A percentile compares a stretch with the other conserved stretches of the same genome.
phyloP scores from a whole-genome alignment of 1,139 yeast species.

The Candida glucosophila region DNA sequence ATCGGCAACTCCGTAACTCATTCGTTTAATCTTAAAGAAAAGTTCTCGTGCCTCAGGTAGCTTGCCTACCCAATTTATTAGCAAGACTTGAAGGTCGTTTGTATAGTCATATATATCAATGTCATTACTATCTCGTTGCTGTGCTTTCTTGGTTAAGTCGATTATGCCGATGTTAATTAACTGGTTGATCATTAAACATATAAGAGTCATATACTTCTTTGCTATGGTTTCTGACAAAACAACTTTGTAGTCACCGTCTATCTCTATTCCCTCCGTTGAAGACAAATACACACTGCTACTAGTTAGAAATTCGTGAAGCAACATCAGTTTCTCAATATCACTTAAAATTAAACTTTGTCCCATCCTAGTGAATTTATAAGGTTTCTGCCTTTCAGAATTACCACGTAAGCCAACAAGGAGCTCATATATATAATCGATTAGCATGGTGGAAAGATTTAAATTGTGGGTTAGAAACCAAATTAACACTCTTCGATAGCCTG shows the following conservation, averaged over 20 bases:
- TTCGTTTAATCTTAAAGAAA: slow-evolving; percentile 25
- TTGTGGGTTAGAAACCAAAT: slow-evolving; percentile 63
- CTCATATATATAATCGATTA: slow-evolving; percentile 52
- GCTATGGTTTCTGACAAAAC: slow-evolving; percentile 34
- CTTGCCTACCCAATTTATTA: slow-evolving; percentile 56
- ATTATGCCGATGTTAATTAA: slow-evolving; percentile 38
- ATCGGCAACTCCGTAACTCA: slow-evolving; percentile 10
- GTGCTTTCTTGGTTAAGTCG: slow-evolving; percentile 17
- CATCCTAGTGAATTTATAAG: slow-evolving; percentile 42
- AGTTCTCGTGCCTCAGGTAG: slow-evolving; percentile 30
- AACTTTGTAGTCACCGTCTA: slow-evolving; percentile 26
- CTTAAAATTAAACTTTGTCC: slow-evolving; percentile 42
- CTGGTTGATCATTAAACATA: slow-evolving; percentile 54
- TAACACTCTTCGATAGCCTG: slow-evolving; percentile 51
- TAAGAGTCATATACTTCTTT: slow-evolving; percentile 41
- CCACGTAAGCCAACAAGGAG: slow-evolving; percentile 50
- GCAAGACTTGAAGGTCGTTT: slow-evolving; percentile 47
- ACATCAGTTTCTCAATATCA: slow-evolving; percentile 52
- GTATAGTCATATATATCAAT: slow-evolving; percentile 41
- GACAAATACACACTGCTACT: slow-evolving; percentile 45
- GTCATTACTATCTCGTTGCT: slow-evolving; percentile 7
- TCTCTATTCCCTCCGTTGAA: slow-evolving; percentile 27
- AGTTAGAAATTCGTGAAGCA: slow-evolving; percentile 60
- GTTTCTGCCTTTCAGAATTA: slow-evolving; percentile 13
- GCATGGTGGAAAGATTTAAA: slow-evolving; percentile 42